Evolutionary conservation across 306 rosid genomes (phyloP), one percentile per base, ranked within the genome.

Genomic region (Cucurbita pepo): DNA sequence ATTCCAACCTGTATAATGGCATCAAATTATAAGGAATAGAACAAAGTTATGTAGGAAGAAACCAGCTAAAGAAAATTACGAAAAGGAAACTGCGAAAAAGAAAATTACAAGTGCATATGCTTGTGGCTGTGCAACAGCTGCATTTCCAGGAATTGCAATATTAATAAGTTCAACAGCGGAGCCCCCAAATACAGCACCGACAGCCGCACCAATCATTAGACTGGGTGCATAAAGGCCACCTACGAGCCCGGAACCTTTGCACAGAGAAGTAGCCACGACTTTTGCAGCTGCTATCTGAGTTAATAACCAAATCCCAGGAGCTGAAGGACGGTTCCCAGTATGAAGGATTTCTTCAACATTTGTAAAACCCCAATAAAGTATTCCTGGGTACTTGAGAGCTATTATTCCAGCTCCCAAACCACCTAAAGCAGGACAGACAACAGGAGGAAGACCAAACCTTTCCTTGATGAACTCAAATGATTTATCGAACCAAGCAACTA

Each of bases 151-250:
- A 81, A 94, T 88, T 44, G 97, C 97, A 48, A 81, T 70, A 77
- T 94, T 94, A 69, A 94, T 89, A 76, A 94, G 59, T 83, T 89
- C 89, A 43, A 97, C 97, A 62, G 99, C 96, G 37, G 80, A 85
- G 76, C 99, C 99, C 75, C 99, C 99, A 84, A 94, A 94, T 21
- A 94, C 96, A 75, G 99, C 99, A 81, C 99, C 99, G 78, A 91
- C 92, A 14, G 99, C 99, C 71, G 99, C 94, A 72, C 99, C 99
- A 57, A 94, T 91, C 99, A 94, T 94, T 85, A 94, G 87, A 87
- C 99, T 94, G 18, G 99, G 99, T n/a, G 99, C 99, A 79, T 94
- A 94, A 59, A 94, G 90, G 72, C 99, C 99, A 54, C 99, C 99
- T 8, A 94, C 99, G 15, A 94, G 92, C 75, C 97, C 96, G 72